Conservation (phyloP, 2,329 filamentous ascomycete species). For the Aspergillus cejpii region DNA sequence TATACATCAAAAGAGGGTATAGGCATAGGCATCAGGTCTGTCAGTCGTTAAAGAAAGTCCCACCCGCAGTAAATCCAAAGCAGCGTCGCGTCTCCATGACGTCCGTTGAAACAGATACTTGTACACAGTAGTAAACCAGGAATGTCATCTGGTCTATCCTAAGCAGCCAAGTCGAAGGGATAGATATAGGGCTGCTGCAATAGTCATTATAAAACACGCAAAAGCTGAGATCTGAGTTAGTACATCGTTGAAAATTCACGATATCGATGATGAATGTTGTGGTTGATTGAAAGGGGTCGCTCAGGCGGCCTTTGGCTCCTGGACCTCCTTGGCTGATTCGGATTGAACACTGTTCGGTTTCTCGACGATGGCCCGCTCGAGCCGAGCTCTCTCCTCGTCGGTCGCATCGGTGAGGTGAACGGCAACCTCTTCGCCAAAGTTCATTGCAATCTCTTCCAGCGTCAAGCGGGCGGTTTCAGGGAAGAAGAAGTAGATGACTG, state of each 20-base stretch:
- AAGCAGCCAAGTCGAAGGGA: too few relatives aligned
- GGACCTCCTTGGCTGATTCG: neutral
- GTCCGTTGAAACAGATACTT: neutral
- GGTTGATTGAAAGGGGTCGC: neutral
- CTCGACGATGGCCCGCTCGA: constrained; percentile 9
- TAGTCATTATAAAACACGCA: too few relatives aligned
- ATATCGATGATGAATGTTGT: neutral
- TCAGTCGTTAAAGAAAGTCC: neutral
- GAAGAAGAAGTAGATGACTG: constrained; percentile 42
- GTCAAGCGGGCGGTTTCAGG: constrained; percentile 41
- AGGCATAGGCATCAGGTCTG: neutral
- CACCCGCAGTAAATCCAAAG: neutral
- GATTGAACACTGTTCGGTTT: neutral
- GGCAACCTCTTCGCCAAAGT: constrained; percentile 48
- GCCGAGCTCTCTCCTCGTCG: constrained; percentile 32
- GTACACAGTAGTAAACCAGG: too few relatives aligned
- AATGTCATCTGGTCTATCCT: too few relatives aligned
- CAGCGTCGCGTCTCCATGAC: too few relatives aligned
- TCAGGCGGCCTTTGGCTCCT: neutral
- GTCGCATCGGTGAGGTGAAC: constrained; percentile 42
- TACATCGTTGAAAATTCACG: too few relatives aligned
- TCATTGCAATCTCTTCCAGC: constrained; percentile 43
- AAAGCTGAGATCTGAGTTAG: too few relatives aligned
- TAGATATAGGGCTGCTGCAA: too few relatives aligned
- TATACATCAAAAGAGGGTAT: neutral